Conservation (phyloP, 768 basidiomycete genomes). For the Amyloporia xantha region DNA sequence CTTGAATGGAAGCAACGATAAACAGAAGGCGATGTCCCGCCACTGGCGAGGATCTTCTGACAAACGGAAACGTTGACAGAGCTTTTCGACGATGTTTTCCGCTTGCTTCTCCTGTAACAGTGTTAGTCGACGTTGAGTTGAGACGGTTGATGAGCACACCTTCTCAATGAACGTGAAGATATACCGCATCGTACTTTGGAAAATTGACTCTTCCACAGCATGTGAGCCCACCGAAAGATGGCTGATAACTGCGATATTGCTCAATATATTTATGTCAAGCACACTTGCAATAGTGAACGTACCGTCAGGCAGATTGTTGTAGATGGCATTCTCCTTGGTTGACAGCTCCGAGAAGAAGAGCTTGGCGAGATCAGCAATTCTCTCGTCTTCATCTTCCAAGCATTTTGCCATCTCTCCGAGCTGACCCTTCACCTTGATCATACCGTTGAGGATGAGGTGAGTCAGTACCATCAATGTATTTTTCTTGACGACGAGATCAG, state of each 20-base stretch:
- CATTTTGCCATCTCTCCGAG: constrained; percentile 99
- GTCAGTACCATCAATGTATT: constrained; percentile 99
- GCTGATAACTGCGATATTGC: constrained; percentile 65
- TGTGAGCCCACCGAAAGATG: constrained; percentile 88
- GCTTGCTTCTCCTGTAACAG: constrained; percentile 87
- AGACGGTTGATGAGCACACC: constrained; percentile 49
- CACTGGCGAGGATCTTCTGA: constrained; percentile 90
- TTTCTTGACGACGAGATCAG: constrained; percentile 89
- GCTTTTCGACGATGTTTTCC: constrained; percentile 93
- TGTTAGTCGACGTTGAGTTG: background rate
- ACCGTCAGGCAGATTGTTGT: constrained; percentile 98
- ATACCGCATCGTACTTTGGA: constrained; percentile 89
- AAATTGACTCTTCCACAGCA: constrained; percentile 86
- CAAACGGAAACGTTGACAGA: constrained; percentile 91
- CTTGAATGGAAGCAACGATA: constrained; percentile 93
- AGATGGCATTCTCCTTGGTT: constrained; percentile 98
- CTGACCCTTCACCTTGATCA: constrained; percentile 99
- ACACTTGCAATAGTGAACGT: constrained; percentile 19
- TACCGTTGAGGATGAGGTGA: constrained; percentile 93
- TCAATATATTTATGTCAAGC: too few species aligned
- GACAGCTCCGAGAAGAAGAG: constrained; percentile 95
- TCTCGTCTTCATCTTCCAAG: constrained; percentile 80
- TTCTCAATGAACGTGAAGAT: constrained; percentile 98
- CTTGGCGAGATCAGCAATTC: constrained; percentile 93
- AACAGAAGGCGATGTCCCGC: constrained; percentile 95